Evolutionary conservation across 2,329 filamentous ascomycete species (phyloP).

Genomic region (Neonectria hederae): DNA sequence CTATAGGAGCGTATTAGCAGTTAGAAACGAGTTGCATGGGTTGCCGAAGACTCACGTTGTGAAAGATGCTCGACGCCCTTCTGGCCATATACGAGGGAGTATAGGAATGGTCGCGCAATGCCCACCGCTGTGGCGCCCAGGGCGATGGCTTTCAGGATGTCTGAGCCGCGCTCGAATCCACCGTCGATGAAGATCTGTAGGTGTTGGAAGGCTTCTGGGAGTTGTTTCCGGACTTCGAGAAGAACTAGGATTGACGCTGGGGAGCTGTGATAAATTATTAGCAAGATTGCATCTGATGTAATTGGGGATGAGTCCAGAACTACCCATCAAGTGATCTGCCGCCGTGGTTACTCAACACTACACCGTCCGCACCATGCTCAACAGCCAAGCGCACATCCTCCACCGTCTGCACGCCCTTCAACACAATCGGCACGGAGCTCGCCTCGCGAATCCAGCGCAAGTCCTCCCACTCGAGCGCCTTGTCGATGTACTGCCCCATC

Average conservation of each 20-base stretch:
- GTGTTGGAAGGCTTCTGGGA: conserved; percentile 58
- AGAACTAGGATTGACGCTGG: conserved; percentile 60
- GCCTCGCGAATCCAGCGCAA: conserved; percentile 61
- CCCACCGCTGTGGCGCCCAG: conserved; percentile 64
- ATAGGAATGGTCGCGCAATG: conserved; percentile 62
- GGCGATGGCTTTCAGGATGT: conserved; percentile 63
- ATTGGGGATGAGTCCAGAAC: neutral
- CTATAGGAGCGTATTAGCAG: conserved; percentile 13
- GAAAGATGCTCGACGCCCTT: conserved; percentile 64
- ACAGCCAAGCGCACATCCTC: conserved; percentile 63
- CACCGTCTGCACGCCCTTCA: conserved; percentile 66
- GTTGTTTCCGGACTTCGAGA: conserved; percentile 59
- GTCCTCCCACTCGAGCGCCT: conserved; percentile 61
- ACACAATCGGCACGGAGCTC: conserved; percentile 59
- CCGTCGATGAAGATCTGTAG: conserved; percentile 65
- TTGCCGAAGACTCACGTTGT: conserved; percentile 56
- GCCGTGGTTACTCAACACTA: conserved; percentile 67
- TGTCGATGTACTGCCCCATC: conserved; percentile 63
- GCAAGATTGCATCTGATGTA: rapidly evolving
- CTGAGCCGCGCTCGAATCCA: conserved; percentile 62
- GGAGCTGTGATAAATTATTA: conserved; percentile 36
- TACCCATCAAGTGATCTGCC: conserved; percentile 63
- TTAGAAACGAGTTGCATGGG: too few relatives aligned
- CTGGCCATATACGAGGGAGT: conserved; percentile 63
- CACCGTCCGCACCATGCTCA: conserved; percentile 60